These are phyloP conservation scores for Candida odintsovae DNA, from an alignment of 805 yeast genomes.

Conservation along the genomic window DNA sequence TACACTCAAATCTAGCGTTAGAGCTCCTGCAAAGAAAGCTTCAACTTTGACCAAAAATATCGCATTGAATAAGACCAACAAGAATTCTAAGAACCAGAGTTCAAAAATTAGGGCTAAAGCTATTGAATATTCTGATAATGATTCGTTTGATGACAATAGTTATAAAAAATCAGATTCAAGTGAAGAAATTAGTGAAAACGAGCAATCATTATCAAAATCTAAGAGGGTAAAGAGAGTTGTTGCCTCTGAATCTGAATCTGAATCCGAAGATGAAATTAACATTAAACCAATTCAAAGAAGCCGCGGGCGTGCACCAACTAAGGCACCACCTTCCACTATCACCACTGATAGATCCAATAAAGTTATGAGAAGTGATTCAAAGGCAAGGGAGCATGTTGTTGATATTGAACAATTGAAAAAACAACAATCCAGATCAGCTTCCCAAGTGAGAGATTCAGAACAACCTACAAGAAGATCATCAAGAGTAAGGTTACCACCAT, in stretches of 20 bases:
- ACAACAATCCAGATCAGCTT: slow-evolving; percentile 8
- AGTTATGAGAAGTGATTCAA: slow-evolving; percentile 1
- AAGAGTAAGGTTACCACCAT: slow-evolving; percentile 61
- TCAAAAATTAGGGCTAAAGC: not conserved
- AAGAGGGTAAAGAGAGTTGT: slow-evolving; percentile 3
- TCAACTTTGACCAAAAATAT: slow-evolving; percentile 7
- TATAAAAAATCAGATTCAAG: not conserved
- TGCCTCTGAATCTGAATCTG: not conserved
- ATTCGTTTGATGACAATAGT: not conserved
- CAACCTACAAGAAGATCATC: slow-evolving; percentile 53
- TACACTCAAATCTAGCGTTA: not conserved
- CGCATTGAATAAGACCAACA: slow-evolving; percentile 3
- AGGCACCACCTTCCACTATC: not conserved
- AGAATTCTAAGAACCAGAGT: not conserved
- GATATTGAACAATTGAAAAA: slow-evolving; percentile 2
- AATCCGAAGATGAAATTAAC: not conserved
- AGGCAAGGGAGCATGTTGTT: slow-evolving; percentile 5
- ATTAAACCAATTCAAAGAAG: too few relatives aligned
- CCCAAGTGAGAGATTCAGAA: not conserved
- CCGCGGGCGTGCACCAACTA: not conserved
- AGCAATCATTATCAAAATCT: slow-evolving; percentile 10
- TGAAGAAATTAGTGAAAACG: slow-evolving; percentile 13
- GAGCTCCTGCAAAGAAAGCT: slow-evolving; percentile 1
- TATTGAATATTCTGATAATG: slow-evolving; percentile 5
- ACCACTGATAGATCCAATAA: not conserved